Evolutionary conservation across 2,329 filamentous ascomycete species (phyloP).

Genomic region (Dactylonectria macrodidyma): DNA sequence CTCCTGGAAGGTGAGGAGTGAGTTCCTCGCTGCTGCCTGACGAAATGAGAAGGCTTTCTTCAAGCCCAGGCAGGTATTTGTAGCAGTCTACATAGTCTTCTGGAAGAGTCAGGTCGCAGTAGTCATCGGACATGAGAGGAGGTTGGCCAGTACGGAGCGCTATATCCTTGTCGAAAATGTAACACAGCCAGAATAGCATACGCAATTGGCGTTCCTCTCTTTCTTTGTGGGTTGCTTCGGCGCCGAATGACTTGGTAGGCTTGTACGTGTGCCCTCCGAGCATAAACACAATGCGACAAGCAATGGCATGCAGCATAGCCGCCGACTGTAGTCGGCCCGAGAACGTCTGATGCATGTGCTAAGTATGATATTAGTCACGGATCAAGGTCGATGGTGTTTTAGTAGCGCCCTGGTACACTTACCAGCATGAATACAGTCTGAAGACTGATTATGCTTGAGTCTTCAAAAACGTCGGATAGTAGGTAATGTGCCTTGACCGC

Average conservation of each 20-base stretch:
- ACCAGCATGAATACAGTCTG: conserved; percentile 66
- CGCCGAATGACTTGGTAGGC: conserved; percentile 25
- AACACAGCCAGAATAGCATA: conserved; percentile 69
- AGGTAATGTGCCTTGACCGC: conserved; percentile 59
- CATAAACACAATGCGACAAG: conserved; percentile 64
- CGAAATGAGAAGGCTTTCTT: background rate
- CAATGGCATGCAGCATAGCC: conserved; percentile 59
- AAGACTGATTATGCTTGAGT: conserved; percentile 59
- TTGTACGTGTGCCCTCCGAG: conserved; percentile 61
- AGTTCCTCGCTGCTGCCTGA: background rate
- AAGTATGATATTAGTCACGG: background rate
- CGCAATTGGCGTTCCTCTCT: conserved; percentile 54
- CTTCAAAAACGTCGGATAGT: conserved; percentile 59
- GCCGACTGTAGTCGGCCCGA: conserved; percentile 62
- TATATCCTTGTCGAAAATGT: conserved; percentile 70
- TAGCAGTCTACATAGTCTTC: conserved; percentile 45
- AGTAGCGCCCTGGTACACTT: conserved; percentile 39
- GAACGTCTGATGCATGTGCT: conserved; percentile 61
- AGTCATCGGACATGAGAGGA: conserved; percentile 61
- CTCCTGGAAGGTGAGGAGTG: conserved; percentile 58
- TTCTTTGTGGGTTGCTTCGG: conserved; percentile 38
- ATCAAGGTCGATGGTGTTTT: background rate
- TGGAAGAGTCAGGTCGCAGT: conserved; percentile 48
- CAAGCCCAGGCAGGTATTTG: conserved; percentile 22
- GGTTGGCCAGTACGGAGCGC: conserved; percentile 67